Conservation (phyloP, 306 rosid species). For the Carpinus fangiana region DNA sequence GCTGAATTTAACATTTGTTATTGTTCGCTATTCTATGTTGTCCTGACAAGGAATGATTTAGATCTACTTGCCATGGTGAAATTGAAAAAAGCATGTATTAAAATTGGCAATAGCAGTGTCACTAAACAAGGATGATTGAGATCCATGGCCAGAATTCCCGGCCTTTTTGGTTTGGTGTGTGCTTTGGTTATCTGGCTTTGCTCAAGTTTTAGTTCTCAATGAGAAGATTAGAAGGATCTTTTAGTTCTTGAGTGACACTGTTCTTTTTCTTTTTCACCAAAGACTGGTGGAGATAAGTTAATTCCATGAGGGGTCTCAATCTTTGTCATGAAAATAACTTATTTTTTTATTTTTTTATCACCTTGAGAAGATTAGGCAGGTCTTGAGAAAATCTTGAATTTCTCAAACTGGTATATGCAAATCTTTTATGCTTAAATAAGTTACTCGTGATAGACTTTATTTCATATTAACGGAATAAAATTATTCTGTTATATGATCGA, state of each 20-base stretch:
- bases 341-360: not conserved
- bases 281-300: not conserved
- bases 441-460: not conserved
- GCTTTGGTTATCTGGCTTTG: not conserved
- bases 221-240: not conserved
- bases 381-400: slow-evolving; percentile 1
- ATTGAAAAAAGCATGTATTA: not conserved
- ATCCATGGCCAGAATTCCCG: not conserved
- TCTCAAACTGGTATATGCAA: not conserved
- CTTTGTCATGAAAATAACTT: not conserved
- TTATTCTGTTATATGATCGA: not conserved
- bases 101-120: not conserved
- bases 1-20: not conserved
- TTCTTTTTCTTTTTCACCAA: not conserved
- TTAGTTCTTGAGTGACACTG: not conserved
- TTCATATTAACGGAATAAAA: not conserved
- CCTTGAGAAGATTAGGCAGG: not conserved
- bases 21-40: not conserved
- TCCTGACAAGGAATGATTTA: not conserved
- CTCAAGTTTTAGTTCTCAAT: not conserved
- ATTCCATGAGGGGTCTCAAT: not conserved
- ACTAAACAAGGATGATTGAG: slow-evolving; percentile 6
- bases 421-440: not conserved
- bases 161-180: too few relatives aligned
- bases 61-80: not conserved